These are phyloP conservation scores for Penicillium pancosmium DNA, from an alignment of 495 filamentous ascomycete species.

Conservation along the genomic window DNA sequence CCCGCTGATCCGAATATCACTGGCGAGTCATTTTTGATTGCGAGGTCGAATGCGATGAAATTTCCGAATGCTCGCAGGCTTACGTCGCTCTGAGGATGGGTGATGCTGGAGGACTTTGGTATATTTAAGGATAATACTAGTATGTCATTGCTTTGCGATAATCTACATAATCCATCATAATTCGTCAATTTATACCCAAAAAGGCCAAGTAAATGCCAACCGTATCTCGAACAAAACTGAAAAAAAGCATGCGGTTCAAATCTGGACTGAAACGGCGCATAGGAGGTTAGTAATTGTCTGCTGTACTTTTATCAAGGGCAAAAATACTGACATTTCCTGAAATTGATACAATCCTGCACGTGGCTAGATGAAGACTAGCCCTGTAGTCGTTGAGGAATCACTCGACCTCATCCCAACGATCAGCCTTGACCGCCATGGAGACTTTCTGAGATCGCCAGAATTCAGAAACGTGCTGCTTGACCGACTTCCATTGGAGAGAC, in stretches of 20 bases:
- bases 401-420: conserved; percentile 1
- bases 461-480: not conserved
- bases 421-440: conserved; percentile 2
- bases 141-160: not conserved
- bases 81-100: not conserved
- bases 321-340: not conserved
- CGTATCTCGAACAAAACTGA: too few relatives aligned
- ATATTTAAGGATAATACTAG: not conserved
- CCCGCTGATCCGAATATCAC: conserved; percentile 35
- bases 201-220: too few relatives aligned
- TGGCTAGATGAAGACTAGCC: too few relatives aligned
- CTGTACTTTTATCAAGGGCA: not conserved
- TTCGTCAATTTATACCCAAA: not conserved
- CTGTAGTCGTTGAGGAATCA: too few relatives aligned
- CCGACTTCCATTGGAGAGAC: not conserved
- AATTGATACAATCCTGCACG: not conserved
- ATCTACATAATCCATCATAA: not conserved
- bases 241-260: too few relatives aligned
- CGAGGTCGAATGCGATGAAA: not conserved
- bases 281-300: not conserved
- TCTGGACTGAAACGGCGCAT: not conserved
- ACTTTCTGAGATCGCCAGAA: not conserved
- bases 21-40: conserved; percentile 10
- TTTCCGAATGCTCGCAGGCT: not conserved
- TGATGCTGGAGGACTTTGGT: not conserved